Evolutionary conservation across 2,329 filamentous ascomycete genomes (phyloP).

Genomic region (Ascomycota sp.): DNA sequence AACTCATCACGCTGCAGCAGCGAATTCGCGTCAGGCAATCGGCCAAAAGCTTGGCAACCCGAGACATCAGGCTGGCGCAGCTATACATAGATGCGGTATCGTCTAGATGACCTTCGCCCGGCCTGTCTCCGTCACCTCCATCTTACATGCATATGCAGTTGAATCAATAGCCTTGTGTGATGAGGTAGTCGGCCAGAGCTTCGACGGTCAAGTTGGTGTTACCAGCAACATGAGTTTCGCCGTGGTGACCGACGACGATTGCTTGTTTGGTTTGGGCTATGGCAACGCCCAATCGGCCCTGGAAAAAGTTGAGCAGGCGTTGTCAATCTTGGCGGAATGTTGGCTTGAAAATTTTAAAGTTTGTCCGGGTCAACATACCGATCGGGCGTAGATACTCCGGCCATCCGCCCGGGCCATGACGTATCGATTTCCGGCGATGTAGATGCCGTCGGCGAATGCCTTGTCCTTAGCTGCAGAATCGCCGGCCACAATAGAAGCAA

Average conservation of each 20-base stretch:
- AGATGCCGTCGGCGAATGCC: slow-evolving; percentile 51
- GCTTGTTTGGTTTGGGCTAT: slow-evolving; percentile 77
- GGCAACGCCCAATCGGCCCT: slow-evolving; percentile 61
- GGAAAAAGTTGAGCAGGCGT: background rate
- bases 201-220: slow-evolving; percentile 63
- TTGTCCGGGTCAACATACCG: slow-evolving; percentile 31
- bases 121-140: slow-evolving; percentile 1
- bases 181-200: slow-evolving; percentile 71
- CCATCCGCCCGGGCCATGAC: slow-evolving; percentile 59
- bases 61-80: background rate
- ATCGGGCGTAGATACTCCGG: slow-evolving; percentile 65
- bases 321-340: too few species aligned
- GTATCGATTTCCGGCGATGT: slow-evolving; percentile 59
- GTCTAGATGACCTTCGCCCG: background rate
- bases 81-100: background rate
- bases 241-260: slow-evolving; percentile 75
- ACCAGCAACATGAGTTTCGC: slow-evolving; percentile 50
- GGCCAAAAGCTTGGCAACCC: background rate
- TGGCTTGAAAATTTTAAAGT: too few species aligned
- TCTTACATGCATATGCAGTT: slow-evolving; percentile 11
- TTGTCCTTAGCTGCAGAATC: slow-evolving; percentile 33
- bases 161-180: slow-evolving; percentile 48
- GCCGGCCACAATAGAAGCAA: slow-evolving; percentile 30
- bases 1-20: slow-evolving; percentile 2
- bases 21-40: background rate